Evolutionary conservation across 2,329 filamentous ascomycete genomes (phyloP), one percentile per base, ranked within the genome.

Genomic region (Monosporascus sp.): DNA sequence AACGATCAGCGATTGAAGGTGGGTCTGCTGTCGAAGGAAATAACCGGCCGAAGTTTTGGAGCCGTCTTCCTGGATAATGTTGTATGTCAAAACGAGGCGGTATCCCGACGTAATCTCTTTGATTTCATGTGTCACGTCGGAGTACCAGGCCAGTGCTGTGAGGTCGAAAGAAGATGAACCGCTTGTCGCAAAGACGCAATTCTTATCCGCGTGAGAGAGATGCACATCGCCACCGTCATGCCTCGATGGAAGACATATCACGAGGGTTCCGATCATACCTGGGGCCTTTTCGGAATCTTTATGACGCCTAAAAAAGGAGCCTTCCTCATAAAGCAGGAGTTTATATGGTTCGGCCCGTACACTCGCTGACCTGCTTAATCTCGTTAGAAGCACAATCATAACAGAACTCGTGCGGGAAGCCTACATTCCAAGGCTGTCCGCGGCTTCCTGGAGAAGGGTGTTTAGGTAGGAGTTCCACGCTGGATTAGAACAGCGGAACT

Each of bases 11-110:
- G 17, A 22, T 16, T 38, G 50, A 5, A 64, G 54, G 7, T 50
- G 43, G 3, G 7, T 27, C 34, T 47, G 43, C 43, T 64, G 59
- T n/a, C 54, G n/a, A 0, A 22, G 45, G 16, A 63, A 52, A n/a
- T 56, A n/a, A 1, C 22, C 34, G 9, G 60, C 59, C 9, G 59
- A 61, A 16, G 54, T 53, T 5, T 48, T 46, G 4, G 24, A 5
- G n/a, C 20, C 41, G 1, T 50, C 37, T n/a, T 46, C 55, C 37
- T 71, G 64, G 17, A 78, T 60, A 6, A 81, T 66, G 53, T 80
- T 79, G 63, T 80, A 82, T 0, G 72, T 78, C 22, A 80, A 58
- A 5, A 77, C 75, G 2, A 76, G 61, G 2, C 78, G 73, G 57
- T 75, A 71, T 1, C 78, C 76, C 0, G 68, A 68, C 1, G 58